Percentiles rank a stretch among this genome's conserved stretches.
Conservation (phyloP, 2,329 filamentous ascomycete genomes). For the Microdochium nivale region DNA sequence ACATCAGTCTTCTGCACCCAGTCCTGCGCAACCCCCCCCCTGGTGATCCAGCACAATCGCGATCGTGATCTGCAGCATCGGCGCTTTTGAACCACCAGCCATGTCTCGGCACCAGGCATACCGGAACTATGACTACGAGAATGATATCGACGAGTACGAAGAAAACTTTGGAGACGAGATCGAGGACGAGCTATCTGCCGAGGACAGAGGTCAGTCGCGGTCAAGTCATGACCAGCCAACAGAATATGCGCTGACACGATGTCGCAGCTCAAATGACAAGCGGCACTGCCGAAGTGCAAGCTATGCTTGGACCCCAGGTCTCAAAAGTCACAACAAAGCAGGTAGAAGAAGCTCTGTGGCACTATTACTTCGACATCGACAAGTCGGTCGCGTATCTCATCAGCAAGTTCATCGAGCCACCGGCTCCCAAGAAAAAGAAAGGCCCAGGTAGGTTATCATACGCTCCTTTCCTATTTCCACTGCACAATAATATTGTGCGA, state of each 20-base stretch:
- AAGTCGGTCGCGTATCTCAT: slow-evolving; percentile 77
- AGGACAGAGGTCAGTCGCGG: slow-evolving; percentile 17
- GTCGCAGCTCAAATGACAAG: slow-evolving; percentile 41
- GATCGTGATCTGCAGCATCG: background rate
- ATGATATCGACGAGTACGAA: slow-evolving; percentile 43
- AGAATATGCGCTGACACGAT: background rate
- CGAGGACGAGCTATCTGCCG: slow-evolving; percentile 30
- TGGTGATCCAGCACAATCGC: background rate
- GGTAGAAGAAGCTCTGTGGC: slow-evolving; percentile 85
- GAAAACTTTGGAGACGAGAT: slow-evolving; percentile 31
- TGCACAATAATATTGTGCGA: background rate
- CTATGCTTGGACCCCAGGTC: slow-evolving; percentile 51
- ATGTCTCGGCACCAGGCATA: slow-evolving; percentile 41
- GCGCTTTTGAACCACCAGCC: background rate
- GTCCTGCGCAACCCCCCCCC: too few relatives aligned
- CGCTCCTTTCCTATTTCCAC: slow-evolving; percentile 4
- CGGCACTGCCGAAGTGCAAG: slow-evolving; percentile 58
- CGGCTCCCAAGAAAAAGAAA: slow-evolving; percentile 29
- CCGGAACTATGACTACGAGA: slow-evolving; percentile 40
- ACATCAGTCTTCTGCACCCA: too few relatives aligned
- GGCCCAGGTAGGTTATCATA: slow-evolving; percentile 32
- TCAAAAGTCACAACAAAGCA: slow-evolving; percentile 51
- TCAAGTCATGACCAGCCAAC: background rate
- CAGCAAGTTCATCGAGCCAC: slow-evolving; percentile 46
- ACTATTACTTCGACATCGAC: slow-evolving; percentile 90